These are phyloP conservation scores for Neocucurbitaria cava DNA, from an alignment of 2,329 filamentous ascomycete species.

Conservation along the genomic window DNA sequence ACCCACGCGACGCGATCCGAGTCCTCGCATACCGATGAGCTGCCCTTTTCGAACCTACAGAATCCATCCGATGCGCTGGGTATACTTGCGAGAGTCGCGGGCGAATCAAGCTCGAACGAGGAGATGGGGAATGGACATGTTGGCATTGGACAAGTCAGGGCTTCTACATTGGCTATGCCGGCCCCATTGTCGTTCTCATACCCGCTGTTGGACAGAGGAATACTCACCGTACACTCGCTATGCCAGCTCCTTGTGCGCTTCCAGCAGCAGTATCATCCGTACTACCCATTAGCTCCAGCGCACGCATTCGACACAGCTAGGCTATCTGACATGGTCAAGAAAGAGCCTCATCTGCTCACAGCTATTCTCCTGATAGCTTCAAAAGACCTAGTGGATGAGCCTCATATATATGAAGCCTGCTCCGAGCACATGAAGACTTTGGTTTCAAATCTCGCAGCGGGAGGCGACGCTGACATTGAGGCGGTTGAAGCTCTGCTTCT, in stretches of 20 bases:
- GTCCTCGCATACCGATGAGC: constrained; percentile 43
- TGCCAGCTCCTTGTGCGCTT: constrained; percentile 65
- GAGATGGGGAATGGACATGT: constrained; percentile 24
- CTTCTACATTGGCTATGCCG: constrained; percentile 19
- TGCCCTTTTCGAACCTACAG: constrained; percentile 53
- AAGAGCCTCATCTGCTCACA: constrained; percentile 72
- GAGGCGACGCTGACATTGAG: constrained; percentile 71
- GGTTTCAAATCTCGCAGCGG: constrained; percentile 71
- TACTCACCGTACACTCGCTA: constrained; percentile 55
- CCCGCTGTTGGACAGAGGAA: constrained; percentile 51
- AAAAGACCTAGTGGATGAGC: constrained; percentile 71
- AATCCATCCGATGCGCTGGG: constrained; percentile 59
- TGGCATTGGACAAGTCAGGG: constrained; percentile 18
- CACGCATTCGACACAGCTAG: constrained; percentile 63
- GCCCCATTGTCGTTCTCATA: constrained; percentile 51
- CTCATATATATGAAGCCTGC: constrained; percentile 69
- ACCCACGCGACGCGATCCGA: constrained; percentile 35
- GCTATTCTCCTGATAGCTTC: constrained; percentile 75
- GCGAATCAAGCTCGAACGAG: constrained; percentile 44
- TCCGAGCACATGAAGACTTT: constrained; percentile 74
- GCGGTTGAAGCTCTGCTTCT: constrained; percentile 74
- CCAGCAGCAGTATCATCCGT: constrained; percentile 71
- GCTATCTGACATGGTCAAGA: constrained; percentile 63
- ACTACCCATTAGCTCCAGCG: constrained; percentile 71
- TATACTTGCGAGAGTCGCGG: constrained; percentile 56